Evolutionary conservation across 495 filamentous ascomycete genomes (phyloP), one percentile per base, ranked within the genome.

Genomic region (Xylaria curta): DNA sequence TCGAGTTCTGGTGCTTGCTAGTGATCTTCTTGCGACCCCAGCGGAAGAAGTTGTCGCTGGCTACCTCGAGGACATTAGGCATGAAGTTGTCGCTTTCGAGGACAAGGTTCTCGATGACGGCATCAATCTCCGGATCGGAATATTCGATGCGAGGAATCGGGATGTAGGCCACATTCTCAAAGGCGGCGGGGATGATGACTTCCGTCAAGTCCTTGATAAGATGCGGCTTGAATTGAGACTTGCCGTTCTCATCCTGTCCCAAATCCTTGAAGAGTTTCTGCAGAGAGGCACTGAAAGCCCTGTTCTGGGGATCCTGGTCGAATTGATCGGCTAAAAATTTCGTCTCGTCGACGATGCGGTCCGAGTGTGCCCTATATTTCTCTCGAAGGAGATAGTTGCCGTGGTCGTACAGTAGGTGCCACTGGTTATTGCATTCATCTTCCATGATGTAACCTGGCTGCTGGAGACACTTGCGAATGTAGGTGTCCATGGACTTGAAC

Each of bases 61-160:
- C 89, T 75, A 98, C 89, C 77, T 99, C 97, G 33, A 98, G 82
- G 2, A 97, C 90, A 80, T 99, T 99, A 49, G 96, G 96, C 87
- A 96, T 93, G 74, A 99, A 88, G 82, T 99, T 99, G 83, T 98
- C 96, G 71, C 94, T 93, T 83, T 99, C 96, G 73, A 99, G 88
- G 53, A 97, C 90, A 33, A 99, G 85, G 79, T 99, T 99, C 84
- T 99, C 96, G 51, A 99, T 86, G 19, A 98, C 85, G 62, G 91
- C 93, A 81, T 99, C 96, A 62, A 96, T 84, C 86, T 90, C 89
- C 15, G 87, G 87, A 76, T 99, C 97, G 3, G 91, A 91, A 74
- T 96, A 96, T 82, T 99, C 96, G 66, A 98, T 97, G 36, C 96
- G 90, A 13, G 96, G 97, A 65, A 99, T 89, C 21, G 96, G 96